Evolutionary conservation across 2,329 filamentous ascomycete genomes (phyloP).

Genomic region (Ascochyta viciae-villosae): DNA sequence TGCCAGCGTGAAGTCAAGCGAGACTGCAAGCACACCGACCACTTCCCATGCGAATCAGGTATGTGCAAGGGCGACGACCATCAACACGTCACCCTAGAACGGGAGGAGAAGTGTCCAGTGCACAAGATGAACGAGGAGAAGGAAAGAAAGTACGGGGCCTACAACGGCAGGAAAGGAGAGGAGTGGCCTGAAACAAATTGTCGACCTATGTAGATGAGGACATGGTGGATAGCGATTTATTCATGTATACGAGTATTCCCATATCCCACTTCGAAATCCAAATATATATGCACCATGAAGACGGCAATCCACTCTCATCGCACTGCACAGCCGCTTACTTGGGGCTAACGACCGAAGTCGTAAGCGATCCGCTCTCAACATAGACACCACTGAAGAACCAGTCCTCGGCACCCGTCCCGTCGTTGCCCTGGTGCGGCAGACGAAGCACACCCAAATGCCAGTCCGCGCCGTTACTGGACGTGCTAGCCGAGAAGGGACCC

Average conservation of each 20-base stretch:
- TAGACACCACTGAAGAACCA: conserved; percentile 77
- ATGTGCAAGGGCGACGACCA: neutral
- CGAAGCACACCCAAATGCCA: conserved; percentile 77
- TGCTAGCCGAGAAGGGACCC: conserved; percentile 65
- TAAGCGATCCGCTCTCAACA: conserved; percentile 64
- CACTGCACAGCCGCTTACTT: neutral
- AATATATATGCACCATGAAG: neutral
- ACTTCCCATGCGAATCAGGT: neutral
- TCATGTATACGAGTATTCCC: too few relatives aligned
- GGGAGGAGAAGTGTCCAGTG: neutral
- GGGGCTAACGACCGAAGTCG: conserved; percentile 43
- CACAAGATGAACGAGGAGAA: neutral
- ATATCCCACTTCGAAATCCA: too few relatives aligned
- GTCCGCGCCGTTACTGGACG: conserved; percentile 72
- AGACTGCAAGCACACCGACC: neutral
- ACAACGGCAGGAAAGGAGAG: neutral
- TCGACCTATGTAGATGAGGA: neutral
- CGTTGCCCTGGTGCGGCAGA: conserved; percentile 64
- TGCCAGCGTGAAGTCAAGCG: conserved; percentile 1
- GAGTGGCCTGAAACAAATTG: conserved; percentile 3
- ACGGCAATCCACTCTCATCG: neutral
- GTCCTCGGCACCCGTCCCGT: conserved; percentile 64
- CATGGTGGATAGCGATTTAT: too few relatives aligned
- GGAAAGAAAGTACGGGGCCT: neutral
- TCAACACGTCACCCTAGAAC: neutral